A percentile compares a stretch with the other conserved stretches of the same genome.
phyloP scores from a whole-genome alignment of 176 grass and related monocot genomes.

The Rhipidocladum racemiflorum region DNA sequence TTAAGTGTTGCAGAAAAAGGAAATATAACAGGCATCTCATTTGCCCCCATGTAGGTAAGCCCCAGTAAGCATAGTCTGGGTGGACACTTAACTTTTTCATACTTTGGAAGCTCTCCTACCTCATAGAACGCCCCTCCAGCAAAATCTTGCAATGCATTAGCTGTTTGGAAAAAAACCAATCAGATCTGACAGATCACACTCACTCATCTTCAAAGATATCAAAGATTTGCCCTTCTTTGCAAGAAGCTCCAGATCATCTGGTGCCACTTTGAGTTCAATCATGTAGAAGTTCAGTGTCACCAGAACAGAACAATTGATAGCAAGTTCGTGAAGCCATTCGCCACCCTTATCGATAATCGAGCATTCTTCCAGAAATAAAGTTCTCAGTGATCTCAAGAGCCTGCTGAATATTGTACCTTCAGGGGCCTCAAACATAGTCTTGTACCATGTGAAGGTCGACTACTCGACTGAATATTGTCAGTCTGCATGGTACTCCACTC shows the following conservation, averaged over 20 bases:
- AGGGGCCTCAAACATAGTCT: too few relatives aligned
- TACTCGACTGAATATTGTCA: too few relatives aligned
- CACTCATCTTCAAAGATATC: constrained; percentile 77
- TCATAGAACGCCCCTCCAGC: constrained; percentile 77
- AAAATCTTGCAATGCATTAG: constrained; percentile 74
- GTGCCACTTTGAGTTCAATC: constrained; percentile 64
- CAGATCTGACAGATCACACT: constrained; percentile 72
- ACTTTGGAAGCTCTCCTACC: constrained; percentile 46
- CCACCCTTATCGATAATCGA: constrained; percentile 31
- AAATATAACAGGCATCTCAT: constrained; percentile 61
- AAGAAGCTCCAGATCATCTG: constrained; percentile 75
- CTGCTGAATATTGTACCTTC: too few relatives aligned
- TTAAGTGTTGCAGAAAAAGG: constrained; percentile 63
- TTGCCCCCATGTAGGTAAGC: constrained; percentile 71
- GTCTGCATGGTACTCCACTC: too few relatives aligned
- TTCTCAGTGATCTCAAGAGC: constrained; percentile 74
- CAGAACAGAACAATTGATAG: constrained; percentile 59
- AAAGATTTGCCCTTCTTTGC: constrained; percentile 73
- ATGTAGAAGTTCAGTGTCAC: constrained; percentile 86
- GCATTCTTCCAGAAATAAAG: constrained; percentile 84
- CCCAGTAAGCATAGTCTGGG: constrained; percentile 59
- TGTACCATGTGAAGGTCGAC: too few relatives aligned
- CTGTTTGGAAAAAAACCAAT: constrained; percentile 60
- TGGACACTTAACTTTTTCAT: constrained; percentile 59
- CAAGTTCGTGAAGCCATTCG: constrained; percentile 83